These are phyloP conservation scores for Volvox carteri DNA, from an alignment of 163 green algal species.

Conservation along the genomic window DNA sequence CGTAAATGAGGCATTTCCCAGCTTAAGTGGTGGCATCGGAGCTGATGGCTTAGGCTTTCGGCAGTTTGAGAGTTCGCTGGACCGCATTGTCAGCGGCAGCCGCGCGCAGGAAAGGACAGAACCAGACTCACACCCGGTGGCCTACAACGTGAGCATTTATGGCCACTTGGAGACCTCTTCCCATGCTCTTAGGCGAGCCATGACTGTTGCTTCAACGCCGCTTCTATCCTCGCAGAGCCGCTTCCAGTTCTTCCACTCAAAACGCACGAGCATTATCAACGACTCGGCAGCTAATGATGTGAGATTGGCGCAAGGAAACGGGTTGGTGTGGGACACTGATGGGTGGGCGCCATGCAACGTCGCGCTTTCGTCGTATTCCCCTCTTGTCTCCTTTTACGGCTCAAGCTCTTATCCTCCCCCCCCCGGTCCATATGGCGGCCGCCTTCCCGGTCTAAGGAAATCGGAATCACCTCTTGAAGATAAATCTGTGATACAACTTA, in stretches of 20 bases:
- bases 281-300: constrained; percentile 13
- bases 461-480: too few relatives aligned
- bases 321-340: too few relatives aligned
- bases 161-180: not conserved
- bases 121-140: not conserved
- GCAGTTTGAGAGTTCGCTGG: constrained; percentile 9
- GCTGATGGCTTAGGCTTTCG: constrained; percentile 11
- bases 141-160: constrained; percentile 35
- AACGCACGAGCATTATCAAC: not conserved
- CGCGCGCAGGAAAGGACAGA: not conserved
- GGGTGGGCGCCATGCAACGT: too few relatives aligned
- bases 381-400: too few relatives aligned
- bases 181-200: not conserved
- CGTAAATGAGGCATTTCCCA: constrained; percentile 27
- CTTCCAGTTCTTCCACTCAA: constrained; percentile 55
- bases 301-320: too few relatives aligned
- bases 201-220: not conserved
- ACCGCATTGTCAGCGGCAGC: constrained; percentile 16
- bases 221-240: constrained; percentile 23
- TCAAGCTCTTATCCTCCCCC: too few relatives aligned
- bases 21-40: constrained; percentile 15
- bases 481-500: too few relatives aligned
- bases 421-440: too few relatives aligned
- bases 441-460: too few relatives aligned
- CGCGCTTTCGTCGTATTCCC: too few relatives aligned